Percentiles rank a stretch among this genome's conserved stretches.
Conservation (phyloP, 139 green algal genomes). For the Chlorella sp. region DNA sequence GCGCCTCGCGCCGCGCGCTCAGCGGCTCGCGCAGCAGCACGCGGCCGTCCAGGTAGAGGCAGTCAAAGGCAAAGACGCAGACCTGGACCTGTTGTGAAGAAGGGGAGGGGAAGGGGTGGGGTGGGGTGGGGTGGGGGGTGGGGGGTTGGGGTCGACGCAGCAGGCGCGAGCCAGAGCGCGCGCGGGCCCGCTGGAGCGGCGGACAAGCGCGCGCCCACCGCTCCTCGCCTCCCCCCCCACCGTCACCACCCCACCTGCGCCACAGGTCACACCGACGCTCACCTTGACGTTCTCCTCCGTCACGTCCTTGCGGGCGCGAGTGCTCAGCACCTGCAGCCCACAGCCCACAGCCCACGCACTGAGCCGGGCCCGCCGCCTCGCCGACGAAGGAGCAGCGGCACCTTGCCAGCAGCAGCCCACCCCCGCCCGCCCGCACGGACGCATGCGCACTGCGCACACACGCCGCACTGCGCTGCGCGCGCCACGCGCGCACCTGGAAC, state of each 20-base stretch:
- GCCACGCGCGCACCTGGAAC: constrained; percentile 79
- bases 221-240: background rate
- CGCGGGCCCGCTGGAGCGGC: background rate
- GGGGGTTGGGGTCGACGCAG: no score
- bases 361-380: no score
- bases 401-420: no score
- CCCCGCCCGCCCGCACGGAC: no score
- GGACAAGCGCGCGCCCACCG: background rate
- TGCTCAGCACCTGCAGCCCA: constrained; percentile 89
- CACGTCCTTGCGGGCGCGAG: constrained; percentile 91
- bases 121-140: no score
- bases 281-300: constrained; percentile 88
- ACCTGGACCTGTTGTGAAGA: constrained; percentile 63
- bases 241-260: background rate
- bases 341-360: no score
- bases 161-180: no score
- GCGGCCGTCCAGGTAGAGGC: constrained; percentile 93
- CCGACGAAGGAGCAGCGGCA: no score
- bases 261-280: background rate
- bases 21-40: constrained; percentile 78
- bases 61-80: constrained; percentile 95
- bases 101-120: no score
- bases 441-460: no score
- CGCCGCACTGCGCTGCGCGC: background rate
- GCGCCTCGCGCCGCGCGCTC: constrained; percentile 71